Conservation (phyloP, 768 basidiomycete species). For the Lentinus tigrinus region DNA sequence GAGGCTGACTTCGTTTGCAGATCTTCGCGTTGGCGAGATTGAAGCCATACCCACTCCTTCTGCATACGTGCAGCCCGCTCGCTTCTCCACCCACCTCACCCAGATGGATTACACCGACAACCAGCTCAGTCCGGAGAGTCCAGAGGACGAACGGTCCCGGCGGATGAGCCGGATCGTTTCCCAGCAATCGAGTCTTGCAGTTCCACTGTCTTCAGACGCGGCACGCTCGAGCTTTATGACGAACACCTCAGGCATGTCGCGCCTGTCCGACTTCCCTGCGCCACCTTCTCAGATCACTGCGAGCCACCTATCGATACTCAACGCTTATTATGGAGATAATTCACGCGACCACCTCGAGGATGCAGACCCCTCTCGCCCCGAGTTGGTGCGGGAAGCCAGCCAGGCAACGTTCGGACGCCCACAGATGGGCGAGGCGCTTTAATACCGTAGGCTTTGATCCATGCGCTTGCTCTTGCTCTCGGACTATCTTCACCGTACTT, state of each 20-base stretch:
- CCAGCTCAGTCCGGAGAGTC: constrained; percentile 2
- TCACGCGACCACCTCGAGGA: constrained; percentile 15
- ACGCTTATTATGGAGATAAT: constrained; percentile 40
- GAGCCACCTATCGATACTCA: constrained; percentile 42
- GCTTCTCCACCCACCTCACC: constrained; percentile 31
- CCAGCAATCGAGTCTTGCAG: constrained; percentile 19
- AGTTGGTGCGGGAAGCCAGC: constrained; percentile 24
- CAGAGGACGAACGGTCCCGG: constrained; percentile 4
- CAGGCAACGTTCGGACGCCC: constrained; percentile 26
- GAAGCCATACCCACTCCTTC: constrained; percentile 52
- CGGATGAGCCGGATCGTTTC: constrained; percentile 25
- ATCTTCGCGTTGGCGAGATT: constrained; percentile 50
- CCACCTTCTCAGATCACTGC: constrained; percentile 45
- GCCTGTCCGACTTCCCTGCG: constrained; percentile 68
- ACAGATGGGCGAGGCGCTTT: constrained; percentile 28
- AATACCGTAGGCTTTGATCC: not conserved
- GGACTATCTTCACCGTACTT: not conserved
- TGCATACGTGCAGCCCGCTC: constrained; percentile 38
- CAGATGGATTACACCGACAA: constrained; percentile 18
- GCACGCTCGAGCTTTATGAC: constrained; percentile 63
- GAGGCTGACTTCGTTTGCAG: constrained; percentile 30
- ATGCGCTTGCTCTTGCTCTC: not conserved
- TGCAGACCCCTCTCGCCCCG: constrained; percentile 5
- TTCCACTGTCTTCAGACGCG: constrained; percentile 31
- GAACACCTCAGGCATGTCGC: constrained; percentile 60